Evolutionary conservation across 2,329 filamentous ascomycete species (phyloP).

Genomic region (Trichophyton schoenleinii): DNA sequence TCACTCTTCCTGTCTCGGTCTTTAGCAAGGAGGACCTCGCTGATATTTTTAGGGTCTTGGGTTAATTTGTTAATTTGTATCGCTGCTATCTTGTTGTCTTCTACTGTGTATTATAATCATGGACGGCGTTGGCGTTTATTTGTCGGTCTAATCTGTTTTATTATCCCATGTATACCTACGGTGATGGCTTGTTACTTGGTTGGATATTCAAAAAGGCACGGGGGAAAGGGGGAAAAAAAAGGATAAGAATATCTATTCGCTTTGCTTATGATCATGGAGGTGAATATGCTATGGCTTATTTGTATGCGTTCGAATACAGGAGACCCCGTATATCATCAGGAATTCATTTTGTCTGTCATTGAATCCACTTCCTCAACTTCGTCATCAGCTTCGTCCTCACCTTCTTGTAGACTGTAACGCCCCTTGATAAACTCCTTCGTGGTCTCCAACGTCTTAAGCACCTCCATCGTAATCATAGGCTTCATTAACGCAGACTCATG

Average conservation of each 20-base stretch:
- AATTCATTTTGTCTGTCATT: neutral
- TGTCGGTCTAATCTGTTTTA: too few relatives aligned
- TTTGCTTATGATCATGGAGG: neutral
- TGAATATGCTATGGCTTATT: neutral
- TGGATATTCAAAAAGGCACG: too few relatives aligned
- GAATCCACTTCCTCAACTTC: neutral
- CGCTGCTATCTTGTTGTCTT: neutral
- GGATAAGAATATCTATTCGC: neutral
- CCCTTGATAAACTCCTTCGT: constrained; percentile 1
- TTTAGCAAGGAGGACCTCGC: neutral
- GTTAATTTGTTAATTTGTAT: neutral
- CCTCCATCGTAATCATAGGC: constrained; percentile 2
- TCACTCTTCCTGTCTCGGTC: neutral
- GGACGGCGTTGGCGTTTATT: neutral
- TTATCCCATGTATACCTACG: too few relatives aligned
- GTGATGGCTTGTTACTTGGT: too few relatives aligned
- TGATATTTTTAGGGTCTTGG: neutral
- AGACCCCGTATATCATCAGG: neutral
- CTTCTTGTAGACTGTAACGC: neutral
- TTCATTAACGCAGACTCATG: constrained; percentile 2
- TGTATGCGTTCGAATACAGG: neutral
- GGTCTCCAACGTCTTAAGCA: neutral
- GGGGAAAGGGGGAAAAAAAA: neutral
- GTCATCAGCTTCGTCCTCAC: neutral
- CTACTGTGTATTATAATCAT: neutral